Evolutionary conservation across 805 yeast genomes (phyloP).

Genomic region (Ogataea naganishii): DNA sequence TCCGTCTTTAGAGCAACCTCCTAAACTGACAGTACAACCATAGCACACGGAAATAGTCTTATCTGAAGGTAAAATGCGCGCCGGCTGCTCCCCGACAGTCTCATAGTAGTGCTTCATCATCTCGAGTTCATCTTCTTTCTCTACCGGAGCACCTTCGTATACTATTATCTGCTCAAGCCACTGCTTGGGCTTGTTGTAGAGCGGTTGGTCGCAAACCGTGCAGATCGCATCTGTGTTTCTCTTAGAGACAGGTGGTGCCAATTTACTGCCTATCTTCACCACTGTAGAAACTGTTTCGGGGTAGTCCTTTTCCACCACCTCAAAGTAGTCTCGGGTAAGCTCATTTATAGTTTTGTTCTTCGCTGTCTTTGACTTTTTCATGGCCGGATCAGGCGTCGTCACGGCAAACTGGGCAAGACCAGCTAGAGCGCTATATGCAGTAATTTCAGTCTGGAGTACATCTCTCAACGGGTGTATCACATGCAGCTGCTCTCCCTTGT

Average conservation of each 20-base stretch:
- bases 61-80: constrained; percentile 1
- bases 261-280: constrained; percentile 77
- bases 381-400: constrained; percentile 9
- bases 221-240: constrained; percentile 28
- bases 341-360: constrained; percentile 79
- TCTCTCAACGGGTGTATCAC: constrained; percentile 70
- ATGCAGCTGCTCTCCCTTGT: constrained; percentile 26
- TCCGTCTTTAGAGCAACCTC: constrained; percentile 28
- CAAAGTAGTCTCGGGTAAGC: constrained; percentile 65
- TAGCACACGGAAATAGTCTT: constrained; percentile 46
- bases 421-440: constrained; percentile 39
- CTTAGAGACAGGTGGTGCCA: constrained; percentile 35
- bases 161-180: constrained; percentile 72
- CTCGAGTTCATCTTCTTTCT: constrained; percentile 29
- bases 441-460: constrained; percentile 59
- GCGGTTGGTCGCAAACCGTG: constrained; percentile 43
- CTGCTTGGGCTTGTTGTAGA: constrained; percentile 47
- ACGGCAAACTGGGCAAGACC: constrained; percentile 27
- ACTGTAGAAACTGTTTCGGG: constrained; percentile 91
- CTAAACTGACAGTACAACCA: constrained; percentile 64
- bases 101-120: constrained; percentile 18
- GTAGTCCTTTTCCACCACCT: constrained; percentile 63
- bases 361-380: constrained; percentile 31
- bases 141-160: constrained; percentile 40
- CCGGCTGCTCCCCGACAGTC: constrained; percentile 5